These are phyloP conservation scores for Nicotiana knightiana DNA, from an alignment of 257 asterid species.

Conservation along the genomic window DNA sequence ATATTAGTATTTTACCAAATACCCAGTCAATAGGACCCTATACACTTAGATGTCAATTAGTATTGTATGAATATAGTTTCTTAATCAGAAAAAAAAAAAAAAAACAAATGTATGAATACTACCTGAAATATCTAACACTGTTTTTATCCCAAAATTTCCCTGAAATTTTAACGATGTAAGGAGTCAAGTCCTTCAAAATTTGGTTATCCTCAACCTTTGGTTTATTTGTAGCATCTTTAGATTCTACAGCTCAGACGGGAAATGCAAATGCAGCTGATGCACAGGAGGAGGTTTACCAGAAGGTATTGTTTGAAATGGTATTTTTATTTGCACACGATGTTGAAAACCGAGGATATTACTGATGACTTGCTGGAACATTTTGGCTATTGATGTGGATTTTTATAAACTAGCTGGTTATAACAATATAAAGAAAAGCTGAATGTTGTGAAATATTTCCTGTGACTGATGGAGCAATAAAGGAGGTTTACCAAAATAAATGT, in stretches of 20 bases:
- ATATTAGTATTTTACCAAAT: not conserved
- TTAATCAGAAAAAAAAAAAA: not conserved
- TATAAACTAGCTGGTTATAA: not conserved
- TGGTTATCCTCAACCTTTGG: not conserved
- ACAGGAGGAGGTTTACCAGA: conserved; percentile 93
- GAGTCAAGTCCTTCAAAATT: not conserved
- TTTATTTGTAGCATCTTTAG: conserved; percentile 56
- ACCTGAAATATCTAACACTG: not conserved
- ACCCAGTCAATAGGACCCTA: not conserved
- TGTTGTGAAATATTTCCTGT: not conserved
- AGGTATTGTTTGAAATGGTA: conserved; percentile 38
- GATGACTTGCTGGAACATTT: not conserved
- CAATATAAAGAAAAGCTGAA: not conserved
- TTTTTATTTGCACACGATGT: not conserved
- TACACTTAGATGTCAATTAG: not conserved
- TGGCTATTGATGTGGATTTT: conserved; percentile 3
- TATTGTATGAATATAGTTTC: not conserved
- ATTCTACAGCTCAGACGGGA: conserved; percentile 81
- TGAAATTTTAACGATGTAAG: not conserved
- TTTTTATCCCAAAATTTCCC: not conserved
- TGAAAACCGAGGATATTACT: not conserved
- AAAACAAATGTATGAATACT: not conserved
- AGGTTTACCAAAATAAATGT: not conserved
- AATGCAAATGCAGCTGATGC: conserved; percentile 67
- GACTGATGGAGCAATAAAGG: not conserved